These are phyloP conservation scores for Rhodotorula sp. DNA, from an alignment of 1,284 basidiomycete species.

Conservation along the genomic window DNA sequence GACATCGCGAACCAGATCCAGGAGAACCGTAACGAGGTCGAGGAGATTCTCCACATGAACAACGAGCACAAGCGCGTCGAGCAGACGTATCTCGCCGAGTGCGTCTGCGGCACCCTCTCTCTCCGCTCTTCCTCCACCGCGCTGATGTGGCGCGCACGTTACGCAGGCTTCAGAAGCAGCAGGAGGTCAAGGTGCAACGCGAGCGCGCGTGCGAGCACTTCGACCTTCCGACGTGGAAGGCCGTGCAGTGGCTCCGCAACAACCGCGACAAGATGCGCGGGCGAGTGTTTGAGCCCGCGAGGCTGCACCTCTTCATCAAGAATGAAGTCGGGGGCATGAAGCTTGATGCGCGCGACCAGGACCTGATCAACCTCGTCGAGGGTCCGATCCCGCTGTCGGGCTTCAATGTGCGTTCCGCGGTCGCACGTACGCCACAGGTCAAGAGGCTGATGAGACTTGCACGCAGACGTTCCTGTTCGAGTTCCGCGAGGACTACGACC, in stretches of 20 bases:
- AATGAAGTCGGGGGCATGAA: conserved; percentile 53
- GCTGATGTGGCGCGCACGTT: neutral
- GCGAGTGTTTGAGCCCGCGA: conserved; percentile 81
- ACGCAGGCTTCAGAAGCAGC: conserved; percentile 17
- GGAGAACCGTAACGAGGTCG: neutral
- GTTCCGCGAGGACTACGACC: conserved; percentile 76
- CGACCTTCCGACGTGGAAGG: conserved; percentile 45
- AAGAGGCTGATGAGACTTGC: neutral
- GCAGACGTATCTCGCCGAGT: neutral
- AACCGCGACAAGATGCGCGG: conserved; percentile 71
- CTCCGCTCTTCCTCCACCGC: neutral
- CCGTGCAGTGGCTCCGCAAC: conserved; percentile 73
- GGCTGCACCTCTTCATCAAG: conserved; percentile 68
- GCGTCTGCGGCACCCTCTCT: neutral
- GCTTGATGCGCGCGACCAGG: neutral
- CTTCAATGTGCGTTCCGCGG: conserved; percentile 60
- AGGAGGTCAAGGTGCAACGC: conserved; percentile 17
- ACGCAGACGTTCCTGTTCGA: conserved; percentile 81
- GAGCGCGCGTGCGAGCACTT: conserved; percentile 12
- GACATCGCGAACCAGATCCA: neutral
- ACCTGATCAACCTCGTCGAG: conserved; percentile 73
- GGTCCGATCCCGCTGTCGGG: conserved; percentile 64
- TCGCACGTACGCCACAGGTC: neutral
- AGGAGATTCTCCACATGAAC: neutral
- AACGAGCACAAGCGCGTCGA: neutral